Conservation (phyloP, 805 yeast species). For the Henningerozyma blattae region DNA sequence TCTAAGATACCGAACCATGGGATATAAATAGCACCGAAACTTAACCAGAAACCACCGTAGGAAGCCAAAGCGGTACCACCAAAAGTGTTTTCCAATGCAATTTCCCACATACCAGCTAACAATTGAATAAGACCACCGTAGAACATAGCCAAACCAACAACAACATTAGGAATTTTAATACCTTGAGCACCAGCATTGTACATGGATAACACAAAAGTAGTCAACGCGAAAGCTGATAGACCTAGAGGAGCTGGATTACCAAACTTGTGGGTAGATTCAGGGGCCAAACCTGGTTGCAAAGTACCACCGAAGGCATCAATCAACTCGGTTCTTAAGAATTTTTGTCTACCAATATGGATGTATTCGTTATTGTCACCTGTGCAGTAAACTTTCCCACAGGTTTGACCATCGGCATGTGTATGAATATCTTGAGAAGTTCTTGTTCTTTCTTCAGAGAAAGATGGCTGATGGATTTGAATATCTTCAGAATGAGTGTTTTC, state of each 20-base stretch:
- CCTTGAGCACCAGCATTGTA: constrained; percentile 44
- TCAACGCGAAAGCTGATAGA: constrained; percentile 46
- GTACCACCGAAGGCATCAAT: constrained; percentile 73
- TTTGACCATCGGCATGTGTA: too few relatives aligned
- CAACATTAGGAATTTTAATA: constrained; percentile 37
- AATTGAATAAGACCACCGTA: constrained; percentile 54
- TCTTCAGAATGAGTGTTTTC: too few relatives aligned
- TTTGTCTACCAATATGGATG: constrained; percentile 60
- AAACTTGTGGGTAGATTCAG: constrained; percentile 45
- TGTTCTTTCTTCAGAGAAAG: background rate
- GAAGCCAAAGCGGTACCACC: constrained; percentile 54
- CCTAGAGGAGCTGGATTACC: constrained; percentile 63
- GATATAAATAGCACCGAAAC: constrained; percentile 47
- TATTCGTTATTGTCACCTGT: constrained; percentile 45
- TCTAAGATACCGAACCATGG: constrained; percentile 46
- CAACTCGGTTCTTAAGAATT: constrained; percentile 50
- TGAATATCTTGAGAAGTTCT: background rate
- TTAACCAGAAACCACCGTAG: constrained; percentile 62
- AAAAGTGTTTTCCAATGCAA: constrained; percentile 51
- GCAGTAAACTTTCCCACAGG: constrained; percentile 22
- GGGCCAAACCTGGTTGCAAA: constrained; percentile 53
- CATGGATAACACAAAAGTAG: constrained; percentile 50
- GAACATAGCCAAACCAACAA: constrained; percentile 45
- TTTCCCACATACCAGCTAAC: constrained; percentile 56
- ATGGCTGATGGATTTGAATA: too few relatives aligned